A percentile compares a stretch with the other conserved stretches of the same genome.
Evolutionary conservation across 2,329 filamentous ascomycete genomes (phyloP).

Genomic region (Aspergillus pseudotamarii): DNA sequence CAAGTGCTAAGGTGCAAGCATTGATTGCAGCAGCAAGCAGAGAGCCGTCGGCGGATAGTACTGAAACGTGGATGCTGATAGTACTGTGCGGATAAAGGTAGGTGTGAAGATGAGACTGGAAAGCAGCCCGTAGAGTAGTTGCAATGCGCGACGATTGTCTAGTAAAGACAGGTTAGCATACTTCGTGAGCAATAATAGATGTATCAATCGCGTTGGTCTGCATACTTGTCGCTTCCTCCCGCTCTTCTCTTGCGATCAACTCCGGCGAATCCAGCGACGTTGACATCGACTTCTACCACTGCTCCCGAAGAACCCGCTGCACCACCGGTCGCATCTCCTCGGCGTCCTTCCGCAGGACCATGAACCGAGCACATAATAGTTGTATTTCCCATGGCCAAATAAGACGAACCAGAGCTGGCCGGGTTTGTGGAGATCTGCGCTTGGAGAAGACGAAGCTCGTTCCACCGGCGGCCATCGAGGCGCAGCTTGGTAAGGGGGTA

Average conservation of each 20-base stretch:
- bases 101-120: constrained; percentile 77
- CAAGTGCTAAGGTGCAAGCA: constrained; percentile 84
- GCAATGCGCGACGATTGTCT: constrained; percentile 68
- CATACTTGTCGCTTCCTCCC: constrained; percentile 74
- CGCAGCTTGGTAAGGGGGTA: constrained; percentile 84
- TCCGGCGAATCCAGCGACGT: constrained; percentile 83
- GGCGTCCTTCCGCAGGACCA: constrained; percentile 74
- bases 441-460: constrained; percentile 86
- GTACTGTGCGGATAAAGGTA: constrained; percentile 87
- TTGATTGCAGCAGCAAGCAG: constrained; percentile 89
- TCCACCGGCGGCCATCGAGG: constrained; percentile 88
- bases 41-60: constrained; percentile 87
- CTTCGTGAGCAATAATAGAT: not conserved
- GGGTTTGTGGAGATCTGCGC: constrained; percentile 91
- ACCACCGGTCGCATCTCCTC: constrained; percentile 50
- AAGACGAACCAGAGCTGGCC: constrained; percentile 87
- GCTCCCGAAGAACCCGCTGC: constrained; percentile 56
- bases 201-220: constrained; percentile 13
- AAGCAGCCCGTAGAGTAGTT: constrained; percentile 75
- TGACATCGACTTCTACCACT: constrained; percentile 77
- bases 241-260: constrained; percentile 78
- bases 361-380: constrained; percentile 92
- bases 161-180: constrained; percentile 3
- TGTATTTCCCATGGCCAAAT: constrained; percentile 96
- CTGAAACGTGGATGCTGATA: constrained; percentile 80